Evolutionary conservation across 148 eudicot genomes (phyloP), one percentile per base, ranked within the genome.

Genomic region (Beta vulgaris): DNA sequence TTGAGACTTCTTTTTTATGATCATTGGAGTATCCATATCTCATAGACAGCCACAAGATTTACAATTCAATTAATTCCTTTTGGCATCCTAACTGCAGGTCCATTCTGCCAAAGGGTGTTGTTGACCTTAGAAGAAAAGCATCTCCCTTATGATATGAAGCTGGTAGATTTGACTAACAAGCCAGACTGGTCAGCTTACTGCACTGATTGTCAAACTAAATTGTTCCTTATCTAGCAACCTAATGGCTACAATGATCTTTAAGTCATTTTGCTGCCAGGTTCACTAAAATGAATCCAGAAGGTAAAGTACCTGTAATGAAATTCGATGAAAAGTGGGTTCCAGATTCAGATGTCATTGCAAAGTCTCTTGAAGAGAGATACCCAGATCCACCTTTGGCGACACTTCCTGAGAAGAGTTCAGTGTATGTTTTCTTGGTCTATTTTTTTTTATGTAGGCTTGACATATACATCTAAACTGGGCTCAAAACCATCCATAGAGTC

Each of bases 41-140:
- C 36, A 32, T 16, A 15, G n/a, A 32, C 1, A 60, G 3, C 65
- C 25, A 54, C 58, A 34, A 72, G 36, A 9, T 72, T 32, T 44
- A 10, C 13, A 25, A 37, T 15, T 15, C 18, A 39, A 44, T 35
- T 2, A 69, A 40, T 46, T 74, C 51, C 29, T 37, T n/a, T 31
- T 40, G 36, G 35, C 42, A 34, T 72, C 44, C 18, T 29, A 2
- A 14, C 76, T 84, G 76, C 81, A 93, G 98, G 98, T 76, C 97
- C 98, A 31, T 93, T 93, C 80, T 82, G 93, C 21, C 98, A 91
- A 64, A 88, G 93, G 71, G 95, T 91, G 63, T 75, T 93, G 85
- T 84, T 93, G 66, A 93, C 98, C 16, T 78, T 93, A 70, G 97
- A 91, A 85, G 98, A 93, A 76, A 93, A 93, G 77, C 89, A 90